A percentile compares a stretch with the other conserved stretches of the same genome.
Conservation (phyloP, 192 early-diverging fungal species). For the Umbelopsis ramanniana region DNA sequence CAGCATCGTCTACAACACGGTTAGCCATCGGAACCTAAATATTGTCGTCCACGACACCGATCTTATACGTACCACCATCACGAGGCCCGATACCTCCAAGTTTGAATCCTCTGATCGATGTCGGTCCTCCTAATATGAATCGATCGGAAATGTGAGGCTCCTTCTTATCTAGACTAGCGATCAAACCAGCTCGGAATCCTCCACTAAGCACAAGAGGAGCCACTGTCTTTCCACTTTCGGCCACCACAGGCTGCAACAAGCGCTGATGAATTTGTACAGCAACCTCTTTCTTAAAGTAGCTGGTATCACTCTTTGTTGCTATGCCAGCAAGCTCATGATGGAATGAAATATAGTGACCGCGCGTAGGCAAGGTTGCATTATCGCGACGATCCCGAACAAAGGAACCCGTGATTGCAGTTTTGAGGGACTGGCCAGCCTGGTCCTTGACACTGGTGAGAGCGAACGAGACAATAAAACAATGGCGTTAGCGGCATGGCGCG, state of each 20-base stretch:
- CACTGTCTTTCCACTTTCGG: not conserved
- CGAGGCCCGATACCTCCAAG: conserved; percentile 88
- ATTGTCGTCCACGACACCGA: not conserved
- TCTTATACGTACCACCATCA: conserved; percentile 47
- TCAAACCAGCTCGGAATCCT: conserved; percentile 25
- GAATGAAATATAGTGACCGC: conserved; percentile 59
- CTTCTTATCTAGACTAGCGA: conserved; percentile 49
- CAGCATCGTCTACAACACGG: conserved; percentile 58
- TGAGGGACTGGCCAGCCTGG: conserved; percentile 84
- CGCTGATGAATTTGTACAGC: conserved; percentile 60
- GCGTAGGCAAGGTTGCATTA: conserved; percentile 74
- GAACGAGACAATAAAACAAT: too few species aligned
- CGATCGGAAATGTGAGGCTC: conserved; percentile 81
- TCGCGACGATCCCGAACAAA: conserved; percentile 77
- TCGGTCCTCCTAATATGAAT: conserved; percentile 87
- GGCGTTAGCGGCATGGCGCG: too few species aligned
- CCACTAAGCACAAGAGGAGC: conserved; percentile 27
- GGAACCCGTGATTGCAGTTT: conserved; percentile 75
- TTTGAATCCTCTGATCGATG: conserved; percentile 86
- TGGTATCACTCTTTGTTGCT: conserved; percentile 72
- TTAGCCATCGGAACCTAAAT: not conserved
- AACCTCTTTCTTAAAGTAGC: conserved; percentile 70
- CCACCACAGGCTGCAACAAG: not conserved
- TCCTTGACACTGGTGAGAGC: conserved; percentile 60
- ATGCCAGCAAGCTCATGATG: conserved; percentile 80